Evolutionary conservation across 2,329 filamentous ascomycete genomes (phyloP), one percentile per base, ranked within the genome.

Genomic region (Calycina marina): DNA sequence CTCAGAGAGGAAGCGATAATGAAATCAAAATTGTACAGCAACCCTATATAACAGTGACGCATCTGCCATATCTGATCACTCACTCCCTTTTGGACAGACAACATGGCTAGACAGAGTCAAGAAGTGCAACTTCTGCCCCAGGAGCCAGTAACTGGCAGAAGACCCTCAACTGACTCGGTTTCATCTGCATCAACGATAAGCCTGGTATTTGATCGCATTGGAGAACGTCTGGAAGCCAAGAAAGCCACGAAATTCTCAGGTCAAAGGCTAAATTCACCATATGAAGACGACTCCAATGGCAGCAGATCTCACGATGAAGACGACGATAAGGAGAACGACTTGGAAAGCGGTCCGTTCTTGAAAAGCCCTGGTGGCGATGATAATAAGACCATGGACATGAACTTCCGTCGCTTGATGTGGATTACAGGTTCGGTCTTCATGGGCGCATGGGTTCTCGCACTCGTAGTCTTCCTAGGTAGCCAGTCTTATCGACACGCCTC

Each of bases 161-260:
- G 51, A 30, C 28, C 37, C 35, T 54, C 51, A 2, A 39, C 45
- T 28, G 51, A 53, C 15, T 83, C 81, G 3, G 55, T 70, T 28
- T 82, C 78, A n/a, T 78, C 77, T 25, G 75, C 74, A n/a, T 90
- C 82, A 18, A 88, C 82, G 8, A 85, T 78, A 4, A 88, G 82
- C 46, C 64, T 90, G 10, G 72, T 90, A 33, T 81, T 90, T 51
- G 81, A 90, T 43, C 72, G 77, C 40, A 67, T 88, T 43, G 67
- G 71, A 46, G 75, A 81, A 50, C 42, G 44, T 14, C 43, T 36
- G 14, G 38, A 35, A 15, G 42, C 41, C 36, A 11, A 39, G 39
- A 31, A 40, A 36, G 18, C 24, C 33, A 12, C 18, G 36, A 34
- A 46, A 45, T 13, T 41, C 44, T 12, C 35, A 40, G 31, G 39